Conservation (phyloP, 768 basidiomycete genomes). For the Dentipellis fragilis region DNA sequence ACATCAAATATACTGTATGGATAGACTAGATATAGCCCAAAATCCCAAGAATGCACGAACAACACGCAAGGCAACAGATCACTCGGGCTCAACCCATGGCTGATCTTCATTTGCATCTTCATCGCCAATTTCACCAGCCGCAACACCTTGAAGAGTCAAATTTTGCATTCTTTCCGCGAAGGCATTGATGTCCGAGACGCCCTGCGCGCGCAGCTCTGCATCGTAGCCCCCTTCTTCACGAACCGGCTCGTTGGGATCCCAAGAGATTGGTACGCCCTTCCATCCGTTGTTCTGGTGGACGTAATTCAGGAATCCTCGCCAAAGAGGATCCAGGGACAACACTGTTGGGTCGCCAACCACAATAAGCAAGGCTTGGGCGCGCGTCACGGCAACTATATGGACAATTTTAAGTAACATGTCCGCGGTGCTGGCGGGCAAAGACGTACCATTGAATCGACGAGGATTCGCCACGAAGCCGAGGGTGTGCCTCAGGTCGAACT, state of each 20-base stretch:
- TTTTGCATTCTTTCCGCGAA: slow-evolving; percentile 27
- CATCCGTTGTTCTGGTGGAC: slow-evolving; percentile 44
- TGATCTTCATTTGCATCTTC: slow-evolving; percentile 1
- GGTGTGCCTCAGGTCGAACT: slow-evolving; percentile 18
- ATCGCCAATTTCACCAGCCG: not conserved
- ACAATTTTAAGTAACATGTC: not conserved
- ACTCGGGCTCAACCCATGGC: slow-evolving; percentile 2
- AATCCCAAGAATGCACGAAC: no score
- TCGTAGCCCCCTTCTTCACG: slow-evolving; percentile 33
- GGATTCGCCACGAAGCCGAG: slow-evolving; percentile 21
- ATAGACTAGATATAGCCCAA: no score
- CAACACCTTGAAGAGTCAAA: slow-evolving; percentile 17
- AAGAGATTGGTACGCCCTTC: slow-evolving; percentile 38
- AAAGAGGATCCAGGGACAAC: slow-evolving; percentile 51
- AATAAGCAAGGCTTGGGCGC: slow-evolving; percentile 50
- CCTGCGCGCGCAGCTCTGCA: slow-evolving; percentile 21
- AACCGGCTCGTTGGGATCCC: slow-evolving; percentile 36
- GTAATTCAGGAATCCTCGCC: slow-evolving; percentile 53
- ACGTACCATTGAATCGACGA: slow-evolving; percentile 21
- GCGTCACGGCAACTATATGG: slow-evolving; percentile 46
- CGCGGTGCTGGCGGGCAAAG: not conserved
- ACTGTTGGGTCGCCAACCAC: slow-evolving; percentile 51
- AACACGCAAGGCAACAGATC: not conserved
- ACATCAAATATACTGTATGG: no score
- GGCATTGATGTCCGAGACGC: slow-evolving; percentile 31